Evolutionary conservation across 257 asterid genomes (phyloP), one percentile per base, ranked within the genome.

Genomic region (Gentiana straminea): DNA sequence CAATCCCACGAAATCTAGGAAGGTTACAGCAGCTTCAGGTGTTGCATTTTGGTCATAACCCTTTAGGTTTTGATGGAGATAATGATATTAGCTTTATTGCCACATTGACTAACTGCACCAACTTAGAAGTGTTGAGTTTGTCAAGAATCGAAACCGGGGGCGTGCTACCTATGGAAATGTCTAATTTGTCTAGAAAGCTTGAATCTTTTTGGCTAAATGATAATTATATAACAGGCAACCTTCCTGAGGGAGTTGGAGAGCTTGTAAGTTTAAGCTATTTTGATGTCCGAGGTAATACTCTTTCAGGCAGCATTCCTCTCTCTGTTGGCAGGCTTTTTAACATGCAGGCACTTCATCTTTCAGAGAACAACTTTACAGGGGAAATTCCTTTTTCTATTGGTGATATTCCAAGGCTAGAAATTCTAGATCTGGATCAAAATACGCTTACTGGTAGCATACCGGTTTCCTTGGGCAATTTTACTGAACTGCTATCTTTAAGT

Each of bases 391-490:
- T 75, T 56, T 66, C 75, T 53, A 35, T 76, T 12, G 75, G 86
- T 53, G 74, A 80, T 56, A 49, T 76, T 45, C 68, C 64, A 33
- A 55, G 68, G 49, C 59, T 76, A 4, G 13, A 68, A 33, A 50
- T 60, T 62, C 50, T 77, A 6, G 52, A 58, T 49, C 65, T 80
- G 66, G 65, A 58, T 4, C 71, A 74, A 13, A 80, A 80, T 70
- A 72, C 13, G 52, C 65, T 77, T 35, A 77, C 69, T 64, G 81
- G 83, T 55, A 68, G 52, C 34, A 76, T 77, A 63, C 86, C 83
- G 2, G 37, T 67, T 49, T 58, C 66, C 65, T 63, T 80, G 34
- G 73, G 71, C 38, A 80, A 69, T 33, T 63, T 12, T 32, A 62
- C 64, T 64, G 24, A 24, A 24, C 64, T 81, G 65, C 73, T 66